A percentile compares a stretch with the other conserved stretches of the same genome.
phyloP scores from a whole-genome alignment of 768 basidiomycete genomes.

The Mrakia gelida region DNA sequence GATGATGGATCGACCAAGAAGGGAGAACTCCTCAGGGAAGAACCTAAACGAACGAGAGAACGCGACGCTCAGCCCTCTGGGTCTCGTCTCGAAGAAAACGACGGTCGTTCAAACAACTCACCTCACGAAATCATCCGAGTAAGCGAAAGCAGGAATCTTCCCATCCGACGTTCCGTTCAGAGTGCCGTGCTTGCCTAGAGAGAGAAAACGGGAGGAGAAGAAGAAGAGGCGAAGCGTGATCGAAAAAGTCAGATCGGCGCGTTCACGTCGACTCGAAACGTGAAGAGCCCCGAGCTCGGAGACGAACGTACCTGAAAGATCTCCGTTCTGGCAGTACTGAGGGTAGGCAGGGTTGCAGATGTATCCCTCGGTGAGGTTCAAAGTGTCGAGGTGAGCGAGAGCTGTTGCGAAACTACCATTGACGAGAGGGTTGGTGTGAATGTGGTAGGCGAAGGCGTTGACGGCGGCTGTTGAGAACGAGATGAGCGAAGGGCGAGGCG shows the following conservation, averaged over 20 bases:
- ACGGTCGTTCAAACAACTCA: neutral
- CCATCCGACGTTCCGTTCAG: constrained; percentile 7
- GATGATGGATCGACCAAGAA: constrained; percentile 11
- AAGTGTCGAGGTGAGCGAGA: neutral
- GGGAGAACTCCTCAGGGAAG: constrained; percentile 2
- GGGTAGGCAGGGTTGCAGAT: constrained; percentile 20
- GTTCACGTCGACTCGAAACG: too few species aligned
- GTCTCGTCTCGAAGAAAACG: neutral
- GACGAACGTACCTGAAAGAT: neutral
- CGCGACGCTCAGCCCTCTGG: neutral
- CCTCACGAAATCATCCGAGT: constrained; percentile 16
- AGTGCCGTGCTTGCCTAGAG: constrained; percentile 6
- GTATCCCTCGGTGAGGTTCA: neutral
- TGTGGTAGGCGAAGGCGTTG: neutral
- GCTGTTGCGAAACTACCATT: neutral
- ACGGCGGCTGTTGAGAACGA: neutral
- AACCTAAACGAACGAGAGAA: neutral
- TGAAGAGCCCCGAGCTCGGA: too few species aligned
- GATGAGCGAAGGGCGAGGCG: too few species aligned
- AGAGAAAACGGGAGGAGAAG: neutral
- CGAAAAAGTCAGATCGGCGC: neutral
- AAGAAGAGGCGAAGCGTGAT: neutral
- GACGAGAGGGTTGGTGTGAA: constrained; percentile 7
- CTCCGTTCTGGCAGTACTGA: constrained; percentile 11
- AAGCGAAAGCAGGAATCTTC: neutral